These are phyloP conservation scores for Boletus fagicola DNA, from an alignment of 768 basidiomycete species.

Conservation along the genomic window DNA sequence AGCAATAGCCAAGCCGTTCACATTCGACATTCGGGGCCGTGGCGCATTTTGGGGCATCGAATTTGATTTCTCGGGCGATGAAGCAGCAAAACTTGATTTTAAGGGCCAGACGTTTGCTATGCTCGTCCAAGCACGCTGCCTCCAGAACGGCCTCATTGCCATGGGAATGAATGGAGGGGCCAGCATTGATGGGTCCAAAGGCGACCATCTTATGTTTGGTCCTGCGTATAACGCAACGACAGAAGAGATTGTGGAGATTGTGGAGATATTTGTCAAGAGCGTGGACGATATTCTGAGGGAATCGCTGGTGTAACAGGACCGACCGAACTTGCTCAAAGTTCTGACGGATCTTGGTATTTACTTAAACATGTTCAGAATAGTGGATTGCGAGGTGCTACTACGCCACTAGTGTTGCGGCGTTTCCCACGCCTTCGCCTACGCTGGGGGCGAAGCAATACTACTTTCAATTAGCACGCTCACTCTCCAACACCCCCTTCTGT, in stretches of 20 bases:
- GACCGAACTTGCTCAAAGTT: neutral
- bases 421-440: slow-evolving; percentile 34
- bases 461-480: slow-evolving; percentile 26
- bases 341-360: neutral
- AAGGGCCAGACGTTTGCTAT: slow-evolving; percentile 59
- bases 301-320: slow-evolving; percentile 16
- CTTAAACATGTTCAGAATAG: neutral
- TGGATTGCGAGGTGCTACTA: neutral
- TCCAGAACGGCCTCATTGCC: slow-evolving; percentile 64
- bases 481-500: slow-evolving; percentile 13
- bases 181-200: slow-evolving; percentile 65
- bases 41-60: slow-evolving; percentile 86
- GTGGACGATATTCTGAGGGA: slow-evolving; percentile 62
- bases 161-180: slow-evolving; percentile 76
- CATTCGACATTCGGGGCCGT: slow-evolving; percentile 79
- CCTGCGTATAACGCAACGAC: slow-evolving; percentile 79
- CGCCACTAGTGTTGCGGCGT: slow-evolving; percentile 11
- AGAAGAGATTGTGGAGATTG: slow-evolving; percentile 68
- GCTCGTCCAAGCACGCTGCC: slow-evolving; percentile 64
- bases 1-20: slow-evolving; percentile 59
- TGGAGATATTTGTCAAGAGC: slow-evolving; percentile 59
- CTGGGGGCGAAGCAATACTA: slow-evolving; percentile 23
- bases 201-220: slow-evolving; percentile 70
- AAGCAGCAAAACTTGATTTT: slow-evolving; percentile 46
- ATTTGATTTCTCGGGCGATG: slow-evolving; percentile 60